phyloP scores from a whole-genome alignment of 1,139 yeast species.

The Taphrina pruni region DNA sequence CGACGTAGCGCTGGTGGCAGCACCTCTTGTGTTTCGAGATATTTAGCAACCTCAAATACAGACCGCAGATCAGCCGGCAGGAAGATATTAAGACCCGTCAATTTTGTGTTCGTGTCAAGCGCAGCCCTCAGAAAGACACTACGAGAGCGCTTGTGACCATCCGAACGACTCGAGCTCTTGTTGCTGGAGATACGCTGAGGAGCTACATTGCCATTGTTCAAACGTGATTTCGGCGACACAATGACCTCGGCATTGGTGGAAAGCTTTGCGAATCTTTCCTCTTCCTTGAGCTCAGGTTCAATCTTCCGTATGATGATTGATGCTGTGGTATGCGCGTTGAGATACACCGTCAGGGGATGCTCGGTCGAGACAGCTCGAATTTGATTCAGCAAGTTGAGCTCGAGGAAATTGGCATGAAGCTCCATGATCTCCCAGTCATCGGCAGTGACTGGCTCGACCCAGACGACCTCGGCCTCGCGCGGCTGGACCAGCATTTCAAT shows the following conservation, averaged over 20 bases:
- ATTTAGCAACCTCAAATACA: constrained; percentile 54
- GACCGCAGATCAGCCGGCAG: constrained; percentile 29
- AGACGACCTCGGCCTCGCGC: constrained; percentile 64
- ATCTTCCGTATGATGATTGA: constrained; percentile 70
- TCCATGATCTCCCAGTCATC: constrained; percentile 87
- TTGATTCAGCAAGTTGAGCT: constrained; percentile 75
- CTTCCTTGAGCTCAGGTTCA: constrained; percentile 55
- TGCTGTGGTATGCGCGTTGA: constrained; percentile 63
- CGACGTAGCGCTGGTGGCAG: constrained; percentile 48
- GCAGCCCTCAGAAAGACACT: constrained; percentile 38
- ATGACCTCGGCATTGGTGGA: constrained; percentile 78
- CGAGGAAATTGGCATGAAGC: constrained; percentile 76
- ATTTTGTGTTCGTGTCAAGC: background rate
- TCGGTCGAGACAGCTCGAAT: constrained; percentile 72
- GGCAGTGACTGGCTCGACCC: constrained; percentile 75
- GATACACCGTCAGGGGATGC: constrained; percentile 72
- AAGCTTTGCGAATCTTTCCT: constrained; percentile 60
- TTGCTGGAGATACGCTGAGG: constrained; percentile 10
- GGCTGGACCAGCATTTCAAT: constrained; percentile 56
- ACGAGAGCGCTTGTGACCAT: constrained; percentile 11
- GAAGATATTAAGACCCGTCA: constrained; percentile 16
- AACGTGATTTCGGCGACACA: constrained; percentile 75
- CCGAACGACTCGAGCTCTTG: constrained; percentile 13
- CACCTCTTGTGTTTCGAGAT: constrained; percentile 58
- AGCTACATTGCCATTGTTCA: constrained; percentile 50